Base-by-base conservation (phyloP, 1,284 basidiomycete genomes). In the Ustanciosporium gigantosporum region DNA sequence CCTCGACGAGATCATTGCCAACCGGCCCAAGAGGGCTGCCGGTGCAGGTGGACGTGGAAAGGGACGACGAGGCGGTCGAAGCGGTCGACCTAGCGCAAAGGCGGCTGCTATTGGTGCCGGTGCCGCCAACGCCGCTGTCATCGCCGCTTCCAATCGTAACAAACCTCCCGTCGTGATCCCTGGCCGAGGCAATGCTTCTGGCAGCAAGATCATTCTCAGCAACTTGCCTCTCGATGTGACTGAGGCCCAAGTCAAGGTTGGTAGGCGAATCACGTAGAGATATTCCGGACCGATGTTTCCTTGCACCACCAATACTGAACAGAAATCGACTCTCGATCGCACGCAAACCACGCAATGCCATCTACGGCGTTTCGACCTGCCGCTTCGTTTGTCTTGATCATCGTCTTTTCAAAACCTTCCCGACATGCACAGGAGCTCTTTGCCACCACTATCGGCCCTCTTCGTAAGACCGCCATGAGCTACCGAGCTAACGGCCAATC, bases 401-500 rank as follows among this genome's bases (percentile, higher is more conserved):
- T n/a, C n/a, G n/a, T n/a, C 27, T 29, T 29, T 29, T n/a, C 27
- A 29, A 9, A 29, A 29, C n/a, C n/a, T n/a, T n/a, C n/a, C n/a
- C n/a, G n/a, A n/a, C n/a, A n/a, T n/a, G n/a, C n/a, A n/a, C 41
- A 70, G 94, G 94, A 98, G 79, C 84, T 98, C 27, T 96, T 98
- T 82, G 83, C 85, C 53, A 84, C 87, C 4, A 97, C 93, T 24
- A 88, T 97, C 61, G 94, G 94, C 22, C 87, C 90, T 21, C 84
- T 93, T 41, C 84, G 84, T 64, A 86, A 88, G 34, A 88, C 92
- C 56, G 87, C 85, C 53, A 86, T 98, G 73, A 86, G 89, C 76
- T 93, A 91, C 81, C 90, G 92, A 79, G 81, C 84, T 41, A 81
- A 84, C 57, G 94, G 94, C 51, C 86, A 87, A 74, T 92, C 89